Percentiles rank a stretch among this genome's conserved stretches.
Conservation (phyloP, 2,329 filamentous ascomycete species). For the Colletotrichum orbiculare region DNA sequence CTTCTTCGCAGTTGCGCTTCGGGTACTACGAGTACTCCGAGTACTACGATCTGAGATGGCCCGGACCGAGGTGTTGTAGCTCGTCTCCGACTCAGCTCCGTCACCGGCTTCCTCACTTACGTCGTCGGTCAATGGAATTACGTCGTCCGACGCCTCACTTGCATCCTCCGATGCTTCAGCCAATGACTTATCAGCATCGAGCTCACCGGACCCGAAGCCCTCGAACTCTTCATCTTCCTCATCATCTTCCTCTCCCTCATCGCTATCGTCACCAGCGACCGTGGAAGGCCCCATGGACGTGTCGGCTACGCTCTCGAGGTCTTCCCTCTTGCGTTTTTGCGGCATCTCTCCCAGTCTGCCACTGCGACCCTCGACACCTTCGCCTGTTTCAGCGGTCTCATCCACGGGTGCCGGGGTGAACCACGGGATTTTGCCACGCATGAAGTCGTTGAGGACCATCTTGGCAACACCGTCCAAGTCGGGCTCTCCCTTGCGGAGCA, state of each 20-base stretch:
- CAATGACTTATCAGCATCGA: constrained; percentile 41
- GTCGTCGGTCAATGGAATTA: constrained; percentile 34
- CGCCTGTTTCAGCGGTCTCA: constrained; percentile 61
- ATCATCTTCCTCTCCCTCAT: constrained; percentile 46
- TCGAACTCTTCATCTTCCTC: constrained; percentile 56
- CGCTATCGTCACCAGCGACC: constrained; percentile 37
- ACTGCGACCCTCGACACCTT: constrained; percentile 74
- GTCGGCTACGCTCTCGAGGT: constrained; percentile 55
- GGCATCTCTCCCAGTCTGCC: constrained; percentile 89
- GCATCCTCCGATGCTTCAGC: constrained; percentile 29
- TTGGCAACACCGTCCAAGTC: constrained; percentile 96
- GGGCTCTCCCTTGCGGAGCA: constrained; percentile 92
- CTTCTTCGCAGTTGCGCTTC: constrained; percentile 28
- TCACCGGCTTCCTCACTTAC: constrained; percentile 31
- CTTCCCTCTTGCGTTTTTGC: constrained; percentile 78
- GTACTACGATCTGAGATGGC: constrained; percentile 30
- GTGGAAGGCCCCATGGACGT: constrained; percentile 45
- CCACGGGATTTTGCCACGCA: constrained; percentile 96
- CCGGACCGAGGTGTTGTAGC: constrained; percentile 36
- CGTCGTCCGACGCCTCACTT: constrained; percentile 30
- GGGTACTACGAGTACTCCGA: constrained; percentile 12
- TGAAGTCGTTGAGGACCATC: constrained; percentile 96
- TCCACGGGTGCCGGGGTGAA: constrained; percentile 81
- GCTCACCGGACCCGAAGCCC: constrained; percentile 57
- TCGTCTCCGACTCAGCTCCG: constrained; percentile 32